Evolutionary conservation across 139 green algal genomes (phyloP).

Genomic region (Yamagishiella unicocca): DNA sequence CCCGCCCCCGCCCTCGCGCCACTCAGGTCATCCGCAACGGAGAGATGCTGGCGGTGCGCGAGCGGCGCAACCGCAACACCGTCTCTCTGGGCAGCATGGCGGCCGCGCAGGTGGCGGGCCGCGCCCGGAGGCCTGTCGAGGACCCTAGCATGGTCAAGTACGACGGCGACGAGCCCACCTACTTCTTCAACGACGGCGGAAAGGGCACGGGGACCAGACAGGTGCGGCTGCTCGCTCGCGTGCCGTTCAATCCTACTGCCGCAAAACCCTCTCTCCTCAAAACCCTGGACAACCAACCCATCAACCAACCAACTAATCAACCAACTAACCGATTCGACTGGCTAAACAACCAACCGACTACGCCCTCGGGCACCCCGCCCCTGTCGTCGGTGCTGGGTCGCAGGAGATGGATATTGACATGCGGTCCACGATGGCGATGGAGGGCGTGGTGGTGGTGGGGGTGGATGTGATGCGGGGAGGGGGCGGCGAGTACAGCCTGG

Average conservation of each 20-base stretch:
- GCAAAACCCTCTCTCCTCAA: no score
- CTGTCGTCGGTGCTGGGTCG: no score
- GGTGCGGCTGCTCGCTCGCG: slow-evolving; percentile 51
- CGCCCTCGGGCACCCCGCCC: no score
- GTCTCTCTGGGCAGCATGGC: slow-evolving; percentile 76
- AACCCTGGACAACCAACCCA: no score
- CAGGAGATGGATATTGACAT: slow-evolving; percentile 93
- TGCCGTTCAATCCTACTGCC: no score
- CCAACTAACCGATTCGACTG: no score
- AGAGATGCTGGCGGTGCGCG: slow-evolving; percentile 93
- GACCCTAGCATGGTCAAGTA: slow-evolving; percentile 65
- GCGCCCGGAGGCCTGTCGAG: not conserved
- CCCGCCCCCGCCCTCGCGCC: slow-evolving; percentile 16
- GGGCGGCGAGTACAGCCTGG: slow-evolving; percentile 33
- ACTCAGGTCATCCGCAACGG: slow-evolving; percentile 96
- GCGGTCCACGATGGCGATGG: slow-evolving; percentile 83
- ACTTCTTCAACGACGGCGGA: slow-evolving; percentile 95
- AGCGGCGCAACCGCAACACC: slow-evolving; percentile 77
- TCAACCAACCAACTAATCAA: no score
- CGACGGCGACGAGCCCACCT: slow-evolving; percentile 39
- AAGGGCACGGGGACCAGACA: slow-evolving; percentile 54
- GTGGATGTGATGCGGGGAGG: slow-evolving; percentile 79
- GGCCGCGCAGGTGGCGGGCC: slow-evolving; percentile 13
- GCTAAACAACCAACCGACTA: no score
- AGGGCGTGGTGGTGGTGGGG: slow-evolving; percentile 93